Base-by-base conservation (phyloP, 148 eudicot genomes). In the Amaranthus palmeri region DNA sequence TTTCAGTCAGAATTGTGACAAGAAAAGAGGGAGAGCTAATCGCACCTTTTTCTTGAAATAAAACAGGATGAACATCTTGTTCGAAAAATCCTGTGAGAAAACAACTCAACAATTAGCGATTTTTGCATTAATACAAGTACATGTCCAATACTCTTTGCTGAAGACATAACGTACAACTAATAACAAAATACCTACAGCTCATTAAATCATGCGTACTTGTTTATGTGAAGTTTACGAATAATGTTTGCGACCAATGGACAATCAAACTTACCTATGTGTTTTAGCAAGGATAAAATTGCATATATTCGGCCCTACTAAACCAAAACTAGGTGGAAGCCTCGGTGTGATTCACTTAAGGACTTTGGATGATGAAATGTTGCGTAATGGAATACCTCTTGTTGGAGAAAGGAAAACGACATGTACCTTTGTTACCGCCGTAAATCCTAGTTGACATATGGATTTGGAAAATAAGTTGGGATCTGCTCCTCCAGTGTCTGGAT, bases 401-500 rank as follows among this genome's bases (percentile, higher is more conserved):
- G 13, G 15, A 7, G 8, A 11, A 12, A 45, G 43, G 3, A 14
- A 13, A 51, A 46, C 52, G 48, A 70, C 13, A 54, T 7, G 9
- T 66, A 91, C 97, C 91, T 87, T 88, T 54, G 87, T 79, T 59
- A 53, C 80, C 67, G 75, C 66, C 45, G 84, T 74, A 77, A 87
- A 93, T 61, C 98, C 98, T 54, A 93, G 81, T 62, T 82, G 74
- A 69, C 90, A 89, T 64, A 93, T 81, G 61, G 98, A 95, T 79
- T 81, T 84, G 4, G 82, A 72, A 70, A 93, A 93, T 65, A 72
- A 82, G 42, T 85, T 54, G 8, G 98, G 91, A 72, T 93, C 96
- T 71, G 98, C 92, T 78, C 98, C 98, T 51, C 98, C 98, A 2
- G 83, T 93, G 69, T 71, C 88, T 2, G 88, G 88, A 85, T 91